Evolutionary conservation across 192 early-diverging fungal species (phyloP).

Genomic region (Coemansia sp.): DNA sequence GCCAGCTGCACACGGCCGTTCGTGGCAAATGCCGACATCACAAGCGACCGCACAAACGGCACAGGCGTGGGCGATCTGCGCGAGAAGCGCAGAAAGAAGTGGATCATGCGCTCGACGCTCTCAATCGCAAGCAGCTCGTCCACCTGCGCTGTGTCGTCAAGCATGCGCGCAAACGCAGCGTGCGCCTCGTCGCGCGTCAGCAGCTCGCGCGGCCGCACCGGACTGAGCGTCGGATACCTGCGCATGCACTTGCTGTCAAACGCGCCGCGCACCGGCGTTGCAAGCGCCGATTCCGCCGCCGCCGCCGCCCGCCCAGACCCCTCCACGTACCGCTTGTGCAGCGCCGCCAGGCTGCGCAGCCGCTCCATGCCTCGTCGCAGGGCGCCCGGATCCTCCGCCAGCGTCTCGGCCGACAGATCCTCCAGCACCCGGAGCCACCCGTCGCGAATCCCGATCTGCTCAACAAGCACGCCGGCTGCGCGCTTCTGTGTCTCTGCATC

Average conservation of each 20-base stretch:
- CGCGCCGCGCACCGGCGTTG: conserved; percentile 20
- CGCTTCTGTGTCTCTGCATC: background rate
- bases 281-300: background rate
- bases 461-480: conserved; percentile 15
- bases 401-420: conserved; percentile 12
- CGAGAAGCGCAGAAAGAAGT: conserved; percentile 20
- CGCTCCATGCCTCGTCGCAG: conserved; percentile 1
- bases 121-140: conserved; percentile 8
- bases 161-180: conserved; percentile 10
- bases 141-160: conserved; percentile 16
- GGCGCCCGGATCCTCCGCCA: conserved; percentile 20
- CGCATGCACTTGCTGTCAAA: conserved; percentile 52
- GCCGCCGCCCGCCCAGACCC: background rate
- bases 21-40: conserved; percentile 22
- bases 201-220: conserved; percentile 39
- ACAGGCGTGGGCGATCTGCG: conserved; percentile 11
- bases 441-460: conserved; percentile 19
- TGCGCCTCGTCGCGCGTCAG: conserved; percentile 10
- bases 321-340: conserved; percentile 1
- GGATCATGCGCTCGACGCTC: conserved; percentile 28
- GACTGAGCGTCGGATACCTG: conserved; percentile 33
- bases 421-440: conserved; percentile 27
- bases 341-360: conserved; percentile 4
- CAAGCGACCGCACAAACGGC: conserved; percentile 42
- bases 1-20: conserved; percentile 15